Conservation (phyloP, 345 rosid species). For the Populus nigra region DNA sequence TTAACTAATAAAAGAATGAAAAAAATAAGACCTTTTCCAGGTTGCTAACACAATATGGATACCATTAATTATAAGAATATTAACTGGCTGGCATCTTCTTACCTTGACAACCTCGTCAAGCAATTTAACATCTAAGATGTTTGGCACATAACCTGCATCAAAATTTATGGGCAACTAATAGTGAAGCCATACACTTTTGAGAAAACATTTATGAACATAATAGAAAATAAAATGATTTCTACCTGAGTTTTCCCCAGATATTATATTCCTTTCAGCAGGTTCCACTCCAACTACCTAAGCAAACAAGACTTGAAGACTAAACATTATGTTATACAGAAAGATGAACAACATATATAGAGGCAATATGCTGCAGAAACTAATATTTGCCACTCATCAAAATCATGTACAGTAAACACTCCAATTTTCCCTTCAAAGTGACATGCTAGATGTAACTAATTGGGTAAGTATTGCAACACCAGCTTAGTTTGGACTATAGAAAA, state of each 20-base stretch:
- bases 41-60: background rate
- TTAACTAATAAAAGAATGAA: background rate
- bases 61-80: background rate
- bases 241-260: slow-evolving; percentile 85
- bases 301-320: slow-evolving; percentile 16
- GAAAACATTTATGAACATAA: slow-evolving; percentile 6
- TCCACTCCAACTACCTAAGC: slow-evolving; percentile 86
- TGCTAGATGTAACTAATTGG: background rate
- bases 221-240: slow-evolving; percentile 12
- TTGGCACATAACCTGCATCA: slow-evolving; percentile 70
- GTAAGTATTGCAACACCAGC: background rate
- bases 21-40: background rate
- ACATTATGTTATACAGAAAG: slow-evolving; percentile 8
- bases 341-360: background rate
- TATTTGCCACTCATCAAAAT: background rate
- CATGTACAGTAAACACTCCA: background rate
- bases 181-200: slow-evolving; percentile 6
- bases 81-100: background rate
- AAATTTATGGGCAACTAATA: slow-evolving; percentile 13
- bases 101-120: slow-evolving; percentile 93
- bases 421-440: background rate
- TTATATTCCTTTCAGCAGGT: slow-evolving; percentile 89
- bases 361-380: background rate
- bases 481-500: background rate
- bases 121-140: slow-evolving; percentile 71